These are phyloP conservation scores for Ophioceras dolichostomum DNA, from an alignment of 2,329 filamentous ascomycete species.

Conservation along the genomic window DNA sequence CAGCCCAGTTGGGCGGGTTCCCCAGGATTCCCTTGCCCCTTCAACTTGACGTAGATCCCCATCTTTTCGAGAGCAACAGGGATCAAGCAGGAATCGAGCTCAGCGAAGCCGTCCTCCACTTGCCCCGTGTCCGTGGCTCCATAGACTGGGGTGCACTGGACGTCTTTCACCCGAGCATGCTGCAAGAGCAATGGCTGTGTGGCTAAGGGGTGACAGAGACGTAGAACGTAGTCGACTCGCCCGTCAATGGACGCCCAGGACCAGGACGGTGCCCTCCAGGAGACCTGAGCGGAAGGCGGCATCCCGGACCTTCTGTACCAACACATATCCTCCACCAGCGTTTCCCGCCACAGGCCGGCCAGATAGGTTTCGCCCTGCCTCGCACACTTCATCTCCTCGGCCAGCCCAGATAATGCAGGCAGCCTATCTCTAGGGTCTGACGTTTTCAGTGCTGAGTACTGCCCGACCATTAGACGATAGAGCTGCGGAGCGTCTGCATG, in stretches of 20 bases:
- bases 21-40: not conserved
- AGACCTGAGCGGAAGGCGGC: not conserved
- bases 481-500: not conserved
- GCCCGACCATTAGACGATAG: not conserved
- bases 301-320: not conserved
- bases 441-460: not conserved
- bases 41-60: not conserved
- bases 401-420: not conserved
- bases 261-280: not conserved
- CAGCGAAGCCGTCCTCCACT: not conserved
- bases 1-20: not conserved
- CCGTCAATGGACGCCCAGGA: not conserved
- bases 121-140: not conserved
- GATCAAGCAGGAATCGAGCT: not conserved
- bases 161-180: not conserved
- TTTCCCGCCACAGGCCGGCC: not conserved
- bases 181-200: not conserved
- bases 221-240: not conserved
- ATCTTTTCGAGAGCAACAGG: not conserved
- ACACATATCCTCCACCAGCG: not conserved
- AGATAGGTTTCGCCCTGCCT: not conserved
- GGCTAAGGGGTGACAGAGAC: fast-evolving
- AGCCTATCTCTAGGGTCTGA: not conserved
- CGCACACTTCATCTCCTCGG: not conserved
- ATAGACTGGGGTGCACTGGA: not conserved